phyloP scores from a whole-genome alignment of 176 grass and related monocot genomes.

The Chrysopogon serrulatus region DNA sequence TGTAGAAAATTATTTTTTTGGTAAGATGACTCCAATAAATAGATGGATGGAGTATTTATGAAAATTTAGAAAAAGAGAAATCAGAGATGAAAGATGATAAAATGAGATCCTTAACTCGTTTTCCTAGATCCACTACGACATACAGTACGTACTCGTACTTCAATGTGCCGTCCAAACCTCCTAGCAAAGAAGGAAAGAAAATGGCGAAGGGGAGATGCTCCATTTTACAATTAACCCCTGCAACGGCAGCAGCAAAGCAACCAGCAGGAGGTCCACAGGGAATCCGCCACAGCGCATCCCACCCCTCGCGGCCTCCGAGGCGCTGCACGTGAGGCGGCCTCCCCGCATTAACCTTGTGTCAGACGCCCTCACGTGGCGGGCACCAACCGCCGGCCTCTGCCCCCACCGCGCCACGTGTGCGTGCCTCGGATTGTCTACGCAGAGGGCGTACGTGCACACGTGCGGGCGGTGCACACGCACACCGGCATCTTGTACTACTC shows the following conservation, averaged over 20 bases:
- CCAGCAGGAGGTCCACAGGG: background rate
- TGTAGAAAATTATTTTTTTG: no score
- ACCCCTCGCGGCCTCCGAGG: background rate
- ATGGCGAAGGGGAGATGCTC: background rate
- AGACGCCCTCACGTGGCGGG: slow-evolving; percentile 35
- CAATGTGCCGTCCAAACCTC: background rate
- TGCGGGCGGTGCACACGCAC: slow-evolving; percentile 46
- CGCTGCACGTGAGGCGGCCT: slow-evolving; percentile 33
- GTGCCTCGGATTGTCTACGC: slow-evolving; percentile 25
- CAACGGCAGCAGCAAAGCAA: background rate
- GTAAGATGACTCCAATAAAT: no score
- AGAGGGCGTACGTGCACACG: slow-evolving; percentile 42
- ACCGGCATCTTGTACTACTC: background rate
- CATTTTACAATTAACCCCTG: background rate
- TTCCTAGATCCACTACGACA: no score
- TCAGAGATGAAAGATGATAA: no score
- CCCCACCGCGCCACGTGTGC: slow-evolving; percentile 50
- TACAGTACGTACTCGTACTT: no score
- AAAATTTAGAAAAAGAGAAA: no score
- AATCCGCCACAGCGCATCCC: slow-evolving; percentile 5
- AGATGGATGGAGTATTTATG: no score
- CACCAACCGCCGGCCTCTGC: slow-evolving; percentile 2
- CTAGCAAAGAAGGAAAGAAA: background rate
- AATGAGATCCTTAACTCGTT: no score
- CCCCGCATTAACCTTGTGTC: slow-evolving; percentile 43